phyloP scores from a whole-genome alignment of 306 rosid species.

The Quercus aquifolioides region DNA sequence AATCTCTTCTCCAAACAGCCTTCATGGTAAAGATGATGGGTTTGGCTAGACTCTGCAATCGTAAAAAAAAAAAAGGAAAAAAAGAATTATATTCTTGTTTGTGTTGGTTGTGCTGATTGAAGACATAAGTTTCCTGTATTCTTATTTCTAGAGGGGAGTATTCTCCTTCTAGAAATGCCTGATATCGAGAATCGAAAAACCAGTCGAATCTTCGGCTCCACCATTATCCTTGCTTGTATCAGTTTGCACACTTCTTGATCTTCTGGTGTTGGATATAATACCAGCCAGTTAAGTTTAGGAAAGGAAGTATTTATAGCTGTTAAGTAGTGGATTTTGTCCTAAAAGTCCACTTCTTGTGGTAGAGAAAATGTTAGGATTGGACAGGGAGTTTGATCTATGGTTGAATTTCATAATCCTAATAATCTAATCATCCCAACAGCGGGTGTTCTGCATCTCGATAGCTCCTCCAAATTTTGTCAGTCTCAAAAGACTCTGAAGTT shows the following conservation, averaged over 20 bases:
- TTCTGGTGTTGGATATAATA: neutral
- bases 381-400: neutral
- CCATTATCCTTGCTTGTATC: neutral
- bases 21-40: neutral
- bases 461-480: neutral
- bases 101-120: constrained; percentile 5
- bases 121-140: constrained; percentile 3
- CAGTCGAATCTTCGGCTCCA: no score
- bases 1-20: neutral
- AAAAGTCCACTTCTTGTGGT: neutral
- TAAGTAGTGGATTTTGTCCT: neutral
- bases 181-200: neutral
- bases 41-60: neutral
- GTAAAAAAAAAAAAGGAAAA: neutral
- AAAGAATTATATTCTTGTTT: neutral
- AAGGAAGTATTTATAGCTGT: neutral
- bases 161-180: neutral
- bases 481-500: neutral
- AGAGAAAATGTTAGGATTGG: neutral
- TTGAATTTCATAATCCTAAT: neutral
- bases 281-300: neutral
- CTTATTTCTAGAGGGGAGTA: neutral
- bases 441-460: neutral
- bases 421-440: neutral
- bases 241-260: neutral